Base-by-base conservation (phyloP, 2,329 filamentous ascomycete species). In the Hypomyces perniciosus region DNA sequence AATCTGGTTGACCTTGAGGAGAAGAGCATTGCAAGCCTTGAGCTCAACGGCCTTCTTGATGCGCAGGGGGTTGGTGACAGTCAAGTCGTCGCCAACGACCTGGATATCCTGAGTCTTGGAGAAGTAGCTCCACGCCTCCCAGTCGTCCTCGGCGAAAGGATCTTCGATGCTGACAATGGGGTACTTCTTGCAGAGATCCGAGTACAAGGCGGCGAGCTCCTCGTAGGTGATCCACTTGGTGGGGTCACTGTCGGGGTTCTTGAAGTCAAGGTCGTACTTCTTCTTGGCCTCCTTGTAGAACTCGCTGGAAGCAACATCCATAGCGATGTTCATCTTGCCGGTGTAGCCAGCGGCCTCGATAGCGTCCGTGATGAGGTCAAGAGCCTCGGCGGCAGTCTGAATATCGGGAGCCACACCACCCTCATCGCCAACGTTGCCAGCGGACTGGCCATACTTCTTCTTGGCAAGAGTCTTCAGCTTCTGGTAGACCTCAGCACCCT, bases 111-210 rank as follows among this genome's bases (percentile, higher is more conserved):
- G 90, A 65, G 89, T 93, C 88, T 96, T 96, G 87, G 87, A 96
- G 86, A 97, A 99, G 86, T 97, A 96, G 84, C 89, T 95, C 93
- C 93, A 99, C 57, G 93, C 93, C 84, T 97, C 92, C 93, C 93
- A 99, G 81, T 99, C 93, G 68, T 97, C 93, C 84, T 99, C 93
- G 59, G 90, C 92, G 77, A 99, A 99, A 70, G 93, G 93, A 73
- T 99, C 93, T 80, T 99, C 93, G 65, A 99, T 97, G 74, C 84
- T 89, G 77, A 97, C 90, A 68, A 99, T 99, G 67, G 93, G 92
- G 80, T 99, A 99, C 80, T 96, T 96, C 81, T 85, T 81, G 70
- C 82, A 80, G 56, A 99, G 85, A 43, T 84, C 79, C 72, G 88
- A 83, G 85, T 99, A 97, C 65, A 95, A 78, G 67, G 86, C 84